phyloP scores from a whole-genome alignment of 768 basidiomycete species.

The Lactarius pseudohatsudake region DNA sequence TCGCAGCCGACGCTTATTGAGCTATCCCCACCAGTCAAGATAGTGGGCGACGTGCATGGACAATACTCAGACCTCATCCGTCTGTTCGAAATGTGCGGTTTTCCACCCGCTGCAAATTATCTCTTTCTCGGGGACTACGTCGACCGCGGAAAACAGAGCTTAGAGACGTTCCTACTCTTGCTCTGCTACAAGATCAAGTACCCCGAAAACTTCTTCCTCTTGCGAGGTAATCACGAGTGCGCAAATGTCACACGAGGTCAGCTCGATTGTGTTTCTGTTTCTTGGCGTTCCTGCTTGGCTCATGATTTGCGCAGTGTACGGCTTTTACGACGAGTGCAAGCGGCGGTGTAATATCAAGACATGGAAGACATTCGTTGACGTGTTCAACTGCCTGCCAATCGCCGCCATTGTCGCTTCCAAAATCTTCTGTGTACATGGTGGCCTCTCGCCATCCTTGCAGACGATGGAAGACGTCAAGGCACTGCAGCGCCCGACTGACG shows the following conservation, averaged over 20 bases:
- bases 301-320: conserved; percentile 68
- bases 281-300: conserved; percentile 18
- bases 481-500: conserved; percentile 96
- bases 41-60: conserved; percentile 98
- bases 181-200: conserved; percentile 99
- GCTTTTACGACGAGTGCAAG: conserved; percentile 99
- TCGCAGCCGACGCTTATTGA: conserved; percentile 96
- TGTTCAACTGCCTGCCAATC: conserved; percentile 98
- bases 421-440: conserved; percentile 99
- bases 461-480: conserved; percentile 99
- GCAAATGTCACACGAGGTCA: conserved; percentile 97
- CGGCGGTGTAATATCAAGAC: conserved; percentile 99
- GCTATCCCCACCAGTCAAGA: conserved; percentile 96
- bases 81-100: conserved; percentile 99
- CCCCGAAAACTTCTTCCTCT: conserved; percentile 98
- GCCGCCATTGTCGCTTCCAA: conserved; percentile 98
- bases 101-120: conserved; percentile 95
- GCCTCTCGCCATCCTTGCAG: conserved; percentile 88
- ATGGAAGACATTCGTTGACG: conserved; percentile 99
- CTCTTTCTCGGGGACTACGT: conserved; percentile 99
- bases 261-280: conserved; percentile 33
- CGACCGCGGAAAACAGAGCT: conserved; percentile 96
- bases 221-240: conserved; percentile 98
- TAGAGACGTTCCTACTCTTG: conserved; percentile 95
- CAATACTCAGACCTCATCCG: conserved; percentile 99